Percentiles rank a stretch among this genome's conserved stretches.
These are phyloP conservation scores for Pichia heedii DNA, from an alignment of 805 yeast genomes.

Conservation along the genomic window DNA sequence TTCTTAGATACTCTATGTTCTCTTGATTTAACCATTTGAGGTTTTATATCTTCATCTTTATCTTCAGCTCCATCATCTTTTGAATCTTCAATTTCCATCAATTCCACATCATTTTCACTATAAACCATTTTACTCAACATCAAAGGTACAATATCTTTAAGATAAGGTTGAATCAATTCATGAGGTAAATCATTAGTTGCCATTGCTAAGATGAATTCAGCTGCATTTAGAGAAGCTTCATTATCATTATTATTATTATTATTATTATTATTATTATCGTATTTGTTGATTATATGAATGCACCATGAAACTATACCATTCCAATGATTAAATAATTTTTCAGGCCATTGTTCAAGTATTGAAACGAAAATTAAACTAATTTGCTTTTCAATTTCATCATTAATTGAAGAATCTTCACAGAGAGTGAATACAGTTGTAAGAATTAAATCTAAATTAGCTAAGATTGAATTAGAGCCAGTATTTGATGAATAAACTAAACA, in stretches of 20 bases:
- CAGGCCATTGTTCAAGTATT: constrained; percentile 70
- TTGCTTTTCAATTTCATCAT: constrained; percentile 55
- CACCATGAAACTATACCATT: constrained; percentile 82
- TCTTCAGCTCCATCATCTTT: constrained; percentile 77
- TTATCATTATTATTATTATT: constrained; percentile 44
- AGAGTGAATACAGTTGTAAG: constrained; percentile 56
- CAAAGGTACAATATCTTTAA: constrained; percentile 64
- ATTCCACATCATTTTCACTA: constrained; percentile 67
- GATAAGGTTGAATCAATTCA: constrained; percentile 47
- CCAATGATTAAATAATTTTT: constrained; percentile 68
- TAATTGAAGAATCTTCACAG: constrained; percentile 45
- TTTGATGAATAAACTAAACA: constrained; percentile 74
- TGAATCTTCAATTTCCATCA: constrained; percentile 55
- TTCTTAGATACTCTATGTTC: constrained; percentile 26
- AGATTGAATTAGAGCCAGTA: constrained; percentile 55
- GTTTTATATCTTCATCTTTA: constrained; percentile 79
- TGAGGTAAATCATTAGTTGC: constrained; percentile 54
- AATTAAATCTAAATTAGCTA: constrained; percentile 56
- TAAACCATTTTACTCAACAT: constrained; percentile 78
- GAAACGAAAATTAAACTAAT: constrained; percentile 69
- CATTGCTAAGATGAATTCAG: constrained; percentile 78
- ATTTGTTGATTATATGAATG: constrained; percentile 75
- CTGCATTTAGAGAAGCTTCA: constrained; percentile 80
- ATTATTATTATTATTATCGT: too few relatives aligned
- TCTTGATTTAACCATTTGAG: constrained; percentile 65